Conservation (phyloP, 2,329 filamentous ascomycete genomes). For the Fusarium haematococcum region DNA sequence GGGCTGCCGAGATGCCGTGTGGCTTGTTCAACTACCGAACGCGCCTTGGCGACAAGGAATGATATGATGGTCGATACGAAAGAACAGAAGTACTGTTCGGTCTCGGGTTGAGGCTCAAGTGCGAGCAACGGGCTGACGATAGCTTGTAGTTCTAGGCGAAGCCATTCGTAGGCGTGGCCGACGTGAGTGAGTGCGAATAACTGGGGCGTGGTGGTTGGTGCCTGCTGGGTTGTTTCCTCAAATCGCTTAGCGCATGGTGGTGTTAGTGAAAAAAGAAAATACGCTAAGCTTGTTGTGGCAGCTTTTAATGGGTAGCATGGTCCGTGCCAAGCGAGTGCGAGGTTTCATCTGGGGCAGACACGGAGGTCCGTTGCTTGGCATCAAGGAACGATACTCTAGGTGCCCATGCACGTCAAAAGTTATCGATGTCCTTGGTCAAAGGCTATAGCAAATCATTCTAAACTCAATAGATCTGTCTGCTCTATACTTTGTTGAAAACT, state of each 20-base stretch:
- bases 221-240: neutral
- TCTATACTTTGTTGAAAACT: neutral
- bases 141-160: neutral
- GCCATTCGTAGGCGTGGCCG: neutral
- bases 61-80: conserved; percentile 4
- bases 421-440: neutral
- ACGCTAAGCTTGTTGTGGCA: neutral
- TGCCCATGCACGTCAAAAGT: neutral
- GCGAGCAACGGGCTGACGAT: neutral
- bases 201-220: neutral
- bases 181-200: neutral
- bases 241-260: neutral
- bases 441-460: neutral
- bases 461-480: neutral
- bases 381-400: neutral
- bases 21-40: neutral
- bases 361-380: neutral
- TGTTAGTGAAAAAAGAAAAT: neutral
- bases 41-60: conserved; percentile 19
- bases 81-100: conserved; percentile 9
- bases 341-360: neutral
- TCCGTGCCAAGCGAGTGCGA: conserved; percentile 32
- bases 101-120: conserved; percentile 6
- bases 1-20: neutral
- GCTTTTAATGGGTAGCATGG: neutral